Percentiles rank a stretch among this genome's conserved stretches.
Evolutionary conservation across 192 early-diverging fungal species (phyloP).

Genomic region (Linnemannia schmuckeri): DNA sequence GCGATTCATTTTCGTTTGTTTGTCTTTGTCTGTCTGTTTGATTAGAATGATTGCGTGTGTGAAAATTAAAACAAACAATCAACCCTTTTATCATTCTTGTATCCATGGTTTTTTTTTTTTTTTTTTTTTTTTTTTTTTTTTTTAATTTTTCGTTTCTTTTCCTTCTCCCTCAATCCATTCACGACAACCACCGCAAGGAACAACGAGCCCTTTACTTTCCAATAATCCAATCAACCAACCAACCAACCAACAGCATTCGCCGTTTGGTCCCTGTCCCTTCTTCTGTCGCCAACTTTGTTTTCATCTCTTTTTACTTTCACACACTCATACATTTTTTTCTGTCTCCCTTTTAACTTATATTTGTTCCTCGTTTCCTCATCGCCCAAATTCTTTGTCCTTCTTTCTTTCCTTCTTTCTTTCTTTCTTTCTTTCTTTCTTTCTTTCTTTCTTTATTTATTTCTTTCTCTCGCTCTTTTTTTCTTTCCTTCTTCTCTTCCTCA

Average conservation of each 20-base stretch:
- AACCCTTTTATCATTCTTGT: background rate
- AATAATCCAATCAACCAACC: background rate
- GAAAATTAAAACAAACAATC: background rate
- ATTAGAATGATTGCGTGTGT: background rate
- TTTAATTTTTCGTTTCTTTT: background rate
- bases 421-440: background rate
- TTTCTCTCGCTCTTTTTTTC: background rate
- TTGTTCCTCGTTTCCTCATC: background rate
- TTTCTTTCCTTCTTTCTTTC: background rate
- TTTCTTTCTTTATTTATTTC: background rate
- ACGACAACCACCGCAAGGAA: background rate
- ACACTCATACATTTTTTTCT: background rate
- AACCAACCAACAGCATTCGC: slow-evolving; percentile 1
- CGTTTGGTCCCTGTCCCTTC: background rate
- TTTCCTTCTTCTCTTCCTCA: background rate
- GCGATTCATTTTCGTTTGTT: background rate
- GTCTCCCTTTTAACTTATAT: background rate
- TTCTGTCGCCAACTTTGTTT: background rate
- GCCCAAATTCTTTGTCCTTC: background rate
- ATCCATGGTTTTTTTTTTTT: too few species aligned
- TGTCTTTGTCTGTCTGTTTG: background rate
- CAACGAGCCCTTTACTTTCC: background rate
- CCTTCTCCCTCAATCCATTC: too few species aligned
- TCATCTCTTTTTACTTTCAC: background rate
- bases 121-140: background rate